Evolutionary conservation across 306 rosid species (phyloP).

Genomic region (Trichosanthes truncata): DNA sequence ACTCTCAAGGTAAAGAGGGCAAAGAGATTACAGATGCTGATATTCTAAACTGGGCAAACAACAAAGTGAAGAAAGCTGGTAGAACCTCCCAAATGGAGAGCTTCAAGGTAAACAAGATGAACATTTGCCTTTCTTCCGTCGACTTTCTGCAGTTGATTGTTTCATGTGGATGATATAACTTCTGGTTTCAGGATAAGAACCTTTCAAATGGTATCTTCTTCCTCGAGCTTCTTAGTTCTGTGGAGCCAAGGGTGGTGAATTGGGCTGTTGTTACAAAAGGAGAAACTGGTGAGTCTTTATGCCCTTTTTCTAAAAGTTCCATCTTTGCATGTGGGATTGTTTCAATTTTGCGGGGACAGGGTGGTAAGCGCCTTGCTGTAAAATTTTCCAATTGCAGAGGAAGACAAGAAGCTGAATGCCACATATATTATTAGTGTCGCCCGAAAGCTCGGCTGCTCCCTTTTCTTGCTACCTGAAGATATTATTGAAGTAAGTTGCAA

Average conservation of each 20-base stretch:
- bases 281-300: constrained; percentile 61
- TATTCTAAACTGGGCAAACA: constrained; percentile 89
- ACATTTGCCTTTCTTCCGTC: neutral
- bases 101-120: constrained; percentile 66
- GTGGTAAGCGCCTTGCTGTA: neutral
- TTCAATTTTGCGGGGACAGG: neutral
- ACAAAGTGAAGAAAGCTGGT: constrained; percentile 69
- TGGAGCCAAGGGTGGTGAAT: constrained; percentile 96
- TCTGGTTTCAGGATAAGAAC: constrained; percentile 60
- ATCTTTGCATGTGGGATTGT: neutral
- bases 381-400: constrained; percentile 45
- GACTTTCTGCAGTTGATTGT: neutral
- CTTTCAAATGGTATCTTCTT: constrained; percentile 85
- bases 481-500: constrained; percentile 58
- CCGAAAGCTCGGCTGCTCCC: constrained; percentile 95
- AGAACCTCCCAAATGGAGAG: constrained; percentile 80
- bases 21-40: constrained; percentile 89
- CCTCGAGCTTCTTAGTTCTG: constrained; percentile 92
- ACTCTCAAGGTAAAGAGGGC: constrained; percentile 67
- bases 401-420: constrained; percentile 94
- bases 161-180: constrained; percentile 11
- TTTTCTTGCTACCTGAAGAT: constrained; percentile 95
- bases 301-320: neutral
- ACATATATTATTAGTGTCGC: constrained; percentile 97
- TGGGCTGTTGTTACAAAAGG: constrained; percentile 96